Base-by-base conservation (phyloP, 148 eudicot species). In the Suaeda aralocaspica region DNA sequence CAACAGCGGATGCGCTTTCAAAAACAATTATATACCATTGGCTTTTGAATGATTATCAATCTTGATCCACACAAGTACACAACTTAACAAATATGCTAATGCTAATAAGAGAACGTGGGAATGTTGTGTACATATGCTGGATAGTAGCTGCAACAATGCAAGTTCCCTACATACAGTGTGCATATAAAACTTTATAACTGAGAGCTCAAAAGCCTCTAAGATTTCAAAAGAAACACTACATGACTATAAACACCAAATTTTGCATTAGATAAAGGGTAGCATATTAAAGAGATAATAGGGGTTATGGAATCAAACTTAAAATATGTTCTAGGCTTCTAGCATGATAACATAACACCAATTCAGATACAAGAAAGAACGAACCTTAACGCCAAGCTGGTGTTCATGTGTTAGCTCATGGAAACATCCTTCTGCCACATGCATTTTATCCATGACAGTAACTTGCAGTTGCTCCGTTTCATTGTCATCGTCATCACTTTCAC, bases 391-490 rank as follows among this genome's bases (percentile, higher is more conserved):
- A 70, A 84, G 85, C 74, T 83, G 82, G 77, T 83, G 80, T 52
- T 92, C 90, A 76, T 83, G 90, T 30, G 84, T 79, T 45, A 85
- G 72, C 88, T 88, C 98, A 66, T 64, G 73, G 71, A 88, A 80
- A 48, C 87, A 90, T 72, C 82, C 83, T 75, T 90, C 96, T 34
- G 79, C 84, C 62, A 88, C 72, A 68, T 88, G 89, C 76, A 68
- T 83, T 84, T 79, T 84, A 41, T 85, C 84, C 89, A 86, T 82
- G 68, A 84, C 68, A 62, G 73, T 73, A 39, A 67, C 66, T 79
- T 80, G 84, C 22, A 68, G 48, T 62, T 67, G 82, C 62, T 71
- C 64, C 59, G 65, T 58, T 52, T 80, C 89, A 18, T 84, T 75
- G 61, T 85, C 89, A 25, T 87, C 85, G 76, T 85, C 90, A 55